Evolutionary conservation across 345 rosid genomes (phyloP).

Genomic region (Salix koriyanagi): DNA sequence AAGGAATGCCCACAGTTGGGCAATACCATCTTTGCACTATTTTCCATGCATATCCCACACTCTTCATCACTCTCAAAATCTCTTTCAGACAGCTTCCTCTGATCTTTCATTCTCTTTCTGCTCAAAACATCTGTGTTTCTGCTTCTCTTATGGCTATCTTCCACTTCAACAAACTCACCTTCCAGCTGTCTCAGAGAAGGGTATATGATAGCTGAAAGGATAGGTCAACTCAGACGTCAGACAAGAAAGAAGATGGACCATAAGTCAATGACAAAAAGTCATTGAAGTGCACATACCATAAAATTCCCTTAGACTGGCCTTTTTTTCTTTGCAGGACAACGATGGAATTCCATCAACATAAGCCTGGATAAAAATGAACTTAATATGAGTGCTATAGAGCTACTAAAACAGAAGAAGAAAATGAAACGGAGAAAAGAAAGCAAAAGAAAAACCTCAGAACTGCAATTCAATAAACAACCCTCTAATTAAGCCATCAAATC

Average conservation of each 20-base stretch:
- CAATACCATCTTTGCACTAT: constrained; percentile 40
- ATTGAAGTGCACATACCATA: constrained; percentile 40
- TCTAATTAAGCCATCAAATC: background rate
- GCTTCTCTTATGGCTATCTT: constrained; percentile 18
- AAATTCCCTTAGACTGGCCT: constrained; percentile 59
- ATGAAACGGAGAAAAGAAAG: too few relatives aligned
- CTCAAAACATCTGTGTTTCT: constrained; percentile 15
- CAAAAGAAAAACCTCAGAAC: background rate
- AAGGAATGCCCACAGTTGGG: constrained; percentile 63
- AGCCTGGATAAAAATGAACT: constrained; percentile 32
- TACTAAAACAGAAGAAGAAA: background rate
- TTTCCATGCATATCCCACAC: constrained; percentile 77
- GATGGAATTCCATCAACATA: constrained; percentile 59
- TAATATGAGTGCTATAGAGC: background rate
- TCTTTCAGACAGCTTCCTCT: constrained; percentile 20
- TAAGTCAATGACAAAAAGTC: background rate
- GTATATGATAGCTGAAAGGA: constrained; percentile 52
- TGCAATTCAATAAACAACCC: background rate
- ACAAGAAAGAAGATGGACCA: background rate
- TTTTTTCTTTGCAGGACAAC: constrained; percentile 50
- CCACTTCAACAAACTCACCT: constrained; percentile 30
- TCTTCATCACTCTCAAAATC: constrained; percentile 53
- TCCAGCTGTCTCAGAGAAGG: constrained; percentile 59
- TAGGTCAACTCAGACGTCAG: constrained; percentile 2
- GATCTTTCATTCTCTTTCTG: constrained; percentile 28